Evolutionary conservation across 495 filamentous ascomycete genomes (phyloP), one percentile per base, ranked within the genome.

Genomic region (Rhizodiscina lignyota): DNA sequence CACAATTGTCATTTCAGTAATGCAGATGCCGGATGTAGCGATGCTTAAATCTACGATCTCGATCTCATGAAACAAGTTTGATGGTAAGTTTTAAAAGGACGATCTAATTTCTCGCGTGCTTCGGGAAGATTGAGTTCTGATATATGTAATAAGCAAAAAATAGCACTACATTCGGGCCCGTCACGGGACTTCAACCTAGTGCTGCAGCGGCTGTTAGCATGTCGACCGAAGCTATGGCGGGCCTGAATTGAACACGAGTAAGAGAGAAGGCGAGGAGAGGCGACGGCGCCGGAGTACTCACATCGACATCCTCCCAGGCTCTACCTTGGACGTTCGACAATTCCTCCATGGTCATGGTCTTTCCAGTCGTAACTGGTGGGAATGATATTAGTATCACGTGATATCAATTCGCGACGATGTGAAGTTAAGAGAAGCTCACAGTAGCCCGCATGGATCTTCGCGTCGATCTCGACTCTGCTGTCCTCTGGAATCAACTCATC

Each of bases 391-490:
- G 23, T 23, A 13, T 27, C n/a, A 26, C n/a, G n/a, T 20, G 15
- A 15, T n/a, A 28, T 18, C 16, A 13, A n/a, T 10, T 19, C 17
- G 20, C 18, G 19, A 20, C 18, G 35, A 17, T 23, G 24, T 37
- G 26, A 30, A 38, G 37, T 40, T 35, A 11, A 19, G 45, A 40
- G 39, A 38, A 18, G 44, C 54, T 49, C 42, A 63, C 61, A 84
- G 57, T 82, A 94, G 16, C 89, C 87, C 19, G 87, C 84, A 43
- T 89, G 86, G 53, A 97, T 94, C 66, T 94, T 97, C 21, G 89
- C 89, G 60, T 97, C 89, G 49, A 97, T 97, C 58, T 97, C 89
- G 11, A 97, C 89, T 35, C 89, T 70, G 34, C 83, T 91, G 59
- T 97, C 89, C 45, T 75, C 82, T 24, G 89, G 89, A 44, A 97